Base-by-base conservation (phyloP, 805 yeast species). In the Kodamaea restingae region DNA sequence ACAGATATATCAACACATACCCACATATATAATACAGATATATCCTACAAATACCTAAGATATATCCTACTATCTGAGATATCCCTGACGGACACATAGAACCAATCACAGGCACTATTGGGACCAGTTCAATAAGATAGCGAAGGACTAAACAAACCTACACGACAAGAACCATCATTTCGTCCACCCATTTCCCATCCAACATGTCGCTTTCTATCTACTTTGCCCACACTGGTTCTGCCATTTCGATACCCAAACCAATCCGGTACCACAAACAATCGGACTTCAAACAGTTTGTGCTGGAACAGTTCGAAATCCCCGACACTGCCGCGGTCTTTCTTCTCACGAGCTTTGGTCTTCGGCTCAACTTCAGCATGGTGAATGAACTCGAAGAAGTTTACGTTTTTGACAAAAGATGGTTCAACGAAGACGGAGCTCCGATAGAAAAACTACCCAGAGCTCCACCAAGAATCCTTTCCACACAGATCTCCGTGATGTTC, bases 271-370 rank as follows among this genome's bases (percentile, higher is more conserved):
- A 64, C 35, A 55, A 56, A n/a, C 38, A 65, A 27, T 43, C 40
- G 4, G 56, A 54, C 12, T 60, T 69, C 47, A 68, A 66, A 39
- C 43, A 38, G 5, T 60, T 48, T 37, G 25, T 68, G 9, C 48
- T 46, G 26, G 63, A 61, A 36, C 39, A 54, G 24, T 62, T 67
- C 37, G 46, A 54, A 2, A 48, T 56, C 11, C 60, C 50, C 14
- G 46, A 46, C 31, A 39, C 37, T 1, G 70, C 61, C 11, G 55
- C 64, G 43, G 46, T 67, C n/a, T 67, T 83, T 46, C 60, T 84
- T 10, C 58, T 84, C 27, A 71, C 88, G 2, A 77, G 88, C 1
- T 80, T 74, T 54, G 90, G 90, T 0, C 70, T 76, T 33, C 78
- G 75, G 49, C 63, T 84, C 45, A 78, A 75, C 54, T 73, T 65